phyloP scores from a whole-genome alignment of 2,329 filamentous ascomycete species.

The Alternaria infectoria region DNA sequence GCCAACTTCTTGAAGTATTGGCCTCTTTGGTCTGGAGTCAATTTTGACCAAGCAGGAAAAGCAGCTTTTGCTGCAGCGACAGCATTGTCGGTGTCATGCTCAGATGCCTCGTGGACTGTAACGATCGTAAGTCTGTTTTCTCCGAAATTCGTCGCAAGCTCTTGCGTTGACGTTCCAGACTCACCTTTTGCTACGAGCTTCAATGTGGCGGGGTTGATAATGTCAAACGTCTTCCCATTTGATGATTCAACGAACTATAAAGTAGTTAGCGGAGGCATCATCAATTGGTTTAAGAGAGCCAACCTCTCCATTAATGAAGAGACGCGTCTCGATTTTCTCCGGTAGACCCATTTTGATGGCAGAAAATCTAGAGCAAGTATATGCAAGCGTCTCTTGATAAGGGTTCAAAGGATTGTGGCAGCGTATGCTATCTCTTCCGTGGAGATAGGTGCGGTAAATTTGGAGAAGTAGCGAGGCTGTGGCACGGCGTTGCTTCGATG shows the following conservation, averaged over 20 bases:
- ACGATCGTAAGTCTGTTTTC: constrained; percentile 31
- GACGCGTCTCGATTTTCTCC: constrained; percentile 41
- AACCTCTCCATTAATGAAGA: constrained; percentile 46
- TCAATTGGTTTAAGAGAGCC: not conserved
- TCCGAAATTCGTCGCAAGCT: not conserved
- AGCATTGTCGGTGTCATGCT: constrained; percentile 67
- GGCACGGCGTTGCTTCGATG: not conserved
- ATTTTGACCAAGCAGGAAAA: constrained; percentile 74
- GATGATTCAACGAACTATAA: constrained; percentile 40
- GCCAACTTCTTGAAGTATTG: constrained; percentile 66
- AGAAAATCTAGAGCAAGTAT: not conserved
- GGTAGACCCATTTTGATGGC: constrained; percentile 33
- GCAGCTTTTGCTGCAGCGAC: constrained; percentile 72
- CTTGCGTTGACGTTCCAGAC: not conserved
- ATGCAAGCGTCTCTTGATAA: not conserved
- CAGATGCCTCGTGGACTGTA: constrained; percentile 44
- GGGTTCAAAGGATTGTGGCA: not conserved
- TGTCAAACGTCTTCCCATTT: constrained; percentile 60
- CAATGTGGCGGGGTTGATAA: constrained; percentile 81
- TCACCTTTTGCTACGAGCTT: constrained; percentile 81
- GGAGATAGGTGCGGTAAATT: not conserved
- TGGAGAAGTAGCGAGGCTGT: constrained; percentile 3
- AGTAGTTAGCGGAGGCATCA: constrained; percentile 3
- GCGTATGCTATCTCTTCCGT: not conserved
- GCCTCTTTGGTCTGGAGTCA: constrained; percentile 35